Evolutionary conservation across 345 rosid genomes (phyloP).

Genomic region (Aquilaria malaccensis): DNA sequence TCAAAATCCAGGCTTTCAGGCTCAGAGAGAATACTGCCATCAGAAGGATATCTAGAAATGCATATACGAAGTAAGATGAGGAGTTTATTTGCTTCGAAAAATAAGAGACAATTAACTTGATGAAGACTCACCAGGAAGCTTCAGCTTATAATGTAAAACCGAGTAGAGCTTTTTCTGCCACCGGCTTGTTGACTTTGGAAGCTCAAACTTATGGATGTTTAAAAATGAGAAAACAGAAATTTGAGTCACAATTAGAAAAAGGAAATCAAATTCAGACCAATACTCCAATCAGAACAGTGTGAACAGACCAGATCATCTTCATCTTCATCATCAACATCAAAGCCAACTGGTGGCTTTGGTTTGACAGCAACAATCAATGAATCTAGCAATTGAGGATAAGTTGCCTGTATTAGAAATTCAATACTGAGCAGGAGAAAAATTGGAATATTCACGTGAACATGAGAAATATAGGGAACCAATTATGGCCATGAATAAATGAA

Average conservation of each 20-base stretch:
- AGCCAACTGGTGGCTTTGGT: conserved; percentile 60
- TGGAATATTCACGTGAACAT: background rate
- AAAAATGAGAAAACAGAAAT: conserved; percentile 6
- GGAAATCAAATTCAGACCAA: background rate
- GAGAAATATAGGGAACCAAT: background rate
- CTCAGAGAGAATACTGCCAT: conserved; percentile 67
- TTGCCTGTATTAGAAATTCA: conserved; percentile 2
- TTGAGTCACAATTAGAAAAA: background rate
- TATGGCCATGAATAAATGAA: background rate
- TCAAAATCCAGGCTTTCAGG: conserved; percentile 52
- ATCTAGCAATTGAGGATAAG: conserved; percentile 29
- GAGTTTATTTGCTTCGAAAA: conserved; percentile 4
- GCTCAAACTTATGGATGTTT: conserved; percentile 55
- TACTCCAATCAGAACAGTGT: conserved; percentile 4
- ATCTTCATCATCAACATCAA: conserved; percentile 46
- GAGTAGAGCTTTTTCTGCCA: conserved; percentile 65
- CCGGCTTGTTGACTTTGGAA: conserved; percentile 60
- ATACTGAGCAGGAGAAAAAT: background rate
- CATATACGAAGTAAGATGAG: conserved; percentile 23
- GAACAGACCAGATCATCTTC: conserved; percentile 53
- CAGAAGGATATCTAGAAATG: conserved; percentile 53
- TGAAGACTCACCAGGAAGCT: conserved; percentile 55
- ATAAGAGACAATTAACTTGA: conserved; percentile 9
- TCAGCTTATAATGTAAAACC: conserved; percentile 58
- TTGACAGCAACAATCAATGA: conserved; percentile 67